Evolutionary conservation across 306 rosid species (phyloP), one percentile per base, ranked within the genome.

Genomic region (Ormosia emarginata): DNA sequence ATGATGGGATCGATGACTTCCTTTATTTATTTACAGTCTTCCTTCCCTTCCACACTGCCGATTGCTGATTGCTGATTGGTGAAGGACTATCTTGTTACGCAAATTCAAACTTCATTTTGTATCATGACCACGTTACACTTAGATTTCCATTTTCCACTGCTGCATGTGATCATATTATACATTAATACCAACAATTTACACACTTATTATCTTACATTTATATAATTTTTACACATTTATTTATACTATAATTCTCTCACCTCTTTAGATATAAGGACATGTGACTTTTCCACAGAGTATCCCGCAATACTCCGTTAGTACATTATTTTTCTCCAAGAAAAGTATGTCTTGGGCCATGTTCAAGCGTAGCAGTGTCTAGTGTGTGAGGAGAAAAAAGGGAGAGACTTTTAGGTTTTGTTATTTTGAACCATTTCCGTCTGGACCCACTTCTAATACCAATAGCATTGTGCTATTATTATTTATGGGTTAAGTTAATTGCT

Each of bases 381-480:
- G 36, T 11, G 2, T 2, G 9, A 0, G 73, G 18, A 8, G 17
- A 11, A 17, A 15, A 49, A 9, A 7, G 5, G 4, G 1, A 4
- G 29, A 17, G 13, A 64, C 73, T 64, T 77, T 11, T 32, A 59
- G 12, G 14, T 14, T 11, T 3, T 75, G 44, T 6, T 67, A 18
- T 64, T 78, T 65, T 50, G 18, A 50, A 78, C 66, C 74, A 66
- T 47, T 49, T 17, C 39, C 17, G 44, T 55, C 37, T 62, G 90
- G 90, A 70, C 86, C 92, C 81, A 86, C 90, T 66, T 77, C 76
- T 79, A 52, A 49, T 71, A 75, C 58, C 78, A 55, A 40, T 79
- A 39, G 8, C 34, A 52, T 36, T 56, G 44, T 77, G 39, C 7
- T 3, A 18, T 2, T 1, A 8, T 12, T 37, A 74, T 79, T 65